Evolutionary conservation across 2,329 filamentous ascomycete genomes (phyloP), one percentile per base, ranked within the genome.

Genomic region (Colletotrichum orchidophilum): DNA sequence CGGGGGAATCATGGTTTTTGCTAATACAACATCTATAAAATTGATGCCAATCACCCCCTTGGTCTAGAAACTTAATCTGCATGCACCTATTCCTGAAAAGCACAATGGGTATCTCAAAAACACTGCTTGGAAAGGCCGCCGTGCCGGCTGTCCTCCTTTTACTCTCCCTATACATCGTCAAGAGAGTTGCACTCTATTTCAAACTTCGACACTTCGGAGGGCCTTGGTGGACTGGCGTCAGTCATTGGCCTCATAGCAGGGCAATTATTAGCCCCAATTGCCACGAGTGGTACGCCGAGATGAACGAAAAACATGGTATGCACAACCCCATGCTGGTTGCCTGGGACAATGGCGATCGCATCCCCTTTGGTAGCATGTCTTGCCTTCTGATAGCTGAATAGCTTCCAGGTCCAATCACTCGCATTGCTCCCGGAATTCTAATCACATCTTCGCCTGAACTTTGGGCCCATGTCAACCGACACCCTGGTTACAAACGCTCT

Each of bases 371-470:
- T 29, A 2, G 5, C 13, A 9, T 42, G 9, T 27, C 75, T 5
- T 2, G n/a, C 31, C 2, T 55, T 26, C 52, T 55, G 39, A 33
- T 21, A 42, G 2, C 5, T 33, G 15, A 39, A 29, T 15, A 2
- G 24, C 1, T 49, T 69, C 2, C 58, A 76, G 70, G 78, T 24
- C 75, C 73, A 0, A 77, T 84, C 66, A 83, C 82, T 0, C 75
- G 78, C 2, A 73, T 75, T 69, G 86, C 84, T 0, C 86, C 87
- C 3, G 86, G 84, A 27, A 76, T 87, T 62, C 78, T 88, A 54
- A 76, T 87, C 66, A 87, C 86, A 0, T 83, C 83, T 7, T 85
- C 85, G 49, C 80, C 86, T 0, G 84, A 87, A 33, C 77, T 87
- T 7, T 80, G 85, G 80, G 78, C 79, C 55, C 83, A 77, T 76